These are phyloP conservation scores for Eragrostis nindensis DNA, from an alignment of 176 grass and related monocot species.

Conservation along the genomic window DNA sequence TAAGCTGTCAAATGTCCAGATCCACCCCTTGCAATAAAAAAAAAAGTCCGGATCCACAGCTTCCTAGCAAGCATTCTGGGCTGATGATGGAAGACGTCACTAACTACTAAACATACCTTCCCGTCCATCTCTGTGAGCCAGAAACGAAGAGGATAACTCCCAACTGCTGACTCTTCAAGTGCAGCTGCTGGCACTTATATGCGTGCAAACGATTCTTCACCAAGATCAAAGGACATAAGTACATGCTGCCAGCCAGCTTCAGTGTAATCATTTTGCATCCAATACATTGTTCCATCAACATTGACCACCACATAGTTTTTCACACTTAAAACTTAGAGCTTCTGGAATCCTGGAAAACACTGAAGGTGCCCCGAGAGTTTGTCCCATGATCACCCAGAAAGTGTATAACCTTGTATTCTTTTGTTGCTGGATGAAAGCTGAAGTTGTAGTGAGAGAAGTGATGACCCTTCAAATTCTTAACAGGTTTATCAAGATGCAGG, in stretches of 20 bases:
- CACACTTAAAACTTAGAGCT: slow-evolving; percentile 1
- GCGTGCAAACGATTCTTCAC: too few relatives aligned
- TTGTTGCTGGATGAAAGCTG: slow-evolving; percentile 9
- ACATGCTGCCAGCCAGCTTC: background rate
- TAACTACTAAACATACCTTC: slow-evolving; percentile 1
- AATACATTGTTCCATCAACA: slow-evolving; percentile 20
- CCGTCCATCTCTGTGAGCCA: too few relatives aligned
- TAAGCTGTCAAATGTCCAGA: background rate
- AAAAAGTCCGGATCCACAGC: slow-evolving; percentile 22
- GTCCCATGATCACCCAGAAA: background rate
- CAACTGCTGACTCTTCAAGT: too few relatives aligned
- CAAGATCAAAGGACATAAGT: slow-evolving; percentile 34
- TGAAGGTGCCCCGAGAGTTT: background rate
- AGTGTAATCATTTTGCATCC: background rate
- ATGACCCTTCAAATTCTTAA: slow-evolving; percentile 12
- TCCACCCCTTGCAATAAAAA: too few relatives aligned
- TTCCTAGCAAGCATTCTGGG: background rate
- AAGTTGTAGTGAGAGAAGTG: slow-evolving; percentile 25
- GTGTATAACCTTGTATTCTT: slow-evolving; percentile 33
- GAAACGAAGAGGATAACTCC: too few relatives aligned
- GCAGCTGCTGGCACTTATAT: too few relatives aligned
- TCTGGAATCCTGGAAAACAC: slow-evolving; percentile 17
- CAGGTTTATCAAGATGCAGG: slow-evolving; percentile 25
- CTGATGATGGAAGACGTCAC: background rate
- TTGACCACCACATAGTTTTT: background rate